Evolutionary conservation across 352 stramenopile species (phyloP).

Genomic region (Phytophthora pseudosyringae): DNA sequence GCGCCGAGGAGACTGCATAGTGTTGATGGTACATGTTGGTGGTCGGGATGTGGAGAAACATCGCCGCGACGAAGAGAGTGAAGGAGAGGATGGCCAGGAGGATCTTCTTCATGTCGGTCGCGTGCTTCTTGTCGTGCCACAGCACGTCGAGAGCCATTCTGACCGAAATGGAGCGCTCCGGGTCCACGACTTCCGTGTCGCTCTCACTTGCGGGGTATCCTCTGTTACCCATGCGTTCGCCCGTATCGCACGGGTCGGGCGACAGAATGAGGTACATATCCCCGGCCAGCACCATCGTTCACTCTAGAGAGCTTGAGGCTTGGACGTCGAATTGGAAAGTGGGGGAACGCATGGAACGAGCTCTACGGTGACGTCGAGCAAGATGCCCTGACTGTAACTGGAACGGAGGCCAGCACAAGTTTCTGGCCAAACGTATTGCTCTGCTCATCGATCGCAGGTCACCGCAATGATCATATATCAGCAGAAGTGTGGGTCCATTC

Average conservation of each 20-base stretch:
- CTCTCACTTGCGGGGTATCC: constrained; percentile 15
- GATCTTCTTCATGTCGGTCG: constrained; percentile 45
- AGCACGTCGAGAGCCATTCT: constrained; percentile 42
- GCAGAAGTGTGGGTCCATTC: neutral
- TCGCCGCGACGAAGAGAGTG: constrained; percentile 46
- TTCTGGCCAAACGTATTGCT: too few relatives aligned
- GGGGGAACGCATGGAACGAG: neutral
- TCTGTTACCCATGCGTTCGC: constrained; percentile 4
- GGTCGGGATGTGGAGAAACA: constrained; percentile 52
- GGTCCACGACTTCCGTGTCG: neutral
- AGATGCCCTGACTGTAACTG: constrained; percentile 6
- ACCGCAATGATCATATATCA: too few relatives aligned
- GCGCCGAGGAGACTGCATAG: constrained; percentile 36
- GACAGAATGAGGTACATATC: constrained; percentile 37
- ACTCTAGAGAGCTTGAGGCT: constrained; percentile 4
- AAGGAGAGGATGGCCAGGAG: constrained; percentile 41
- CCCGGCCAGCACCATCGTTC: constrained; percentile 23
- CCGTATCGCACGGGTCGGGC: constrained; percentile 27
- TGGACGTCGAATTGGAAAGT: constrained; percentile 20
- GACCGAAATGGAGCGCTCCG: constrained; percentile 14
- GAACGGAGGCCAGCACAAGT: constrained; percentile 4
- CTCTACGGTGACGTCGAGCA: too few relatives aligned
- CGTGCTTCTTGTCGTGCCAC: constrained; percentile 49
- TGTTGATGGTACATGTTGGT: constrained; percentile 40
- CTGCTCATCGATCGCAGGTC: too few relatives aligned